Percentiles rank a stretch among this genome's conserved stretches.
These are phyloP conservation scores for Talaromyces sp. DNA, from an alignment of 2,329 filamentous ascomycete species.

Conservation along the genomic window DNA sequence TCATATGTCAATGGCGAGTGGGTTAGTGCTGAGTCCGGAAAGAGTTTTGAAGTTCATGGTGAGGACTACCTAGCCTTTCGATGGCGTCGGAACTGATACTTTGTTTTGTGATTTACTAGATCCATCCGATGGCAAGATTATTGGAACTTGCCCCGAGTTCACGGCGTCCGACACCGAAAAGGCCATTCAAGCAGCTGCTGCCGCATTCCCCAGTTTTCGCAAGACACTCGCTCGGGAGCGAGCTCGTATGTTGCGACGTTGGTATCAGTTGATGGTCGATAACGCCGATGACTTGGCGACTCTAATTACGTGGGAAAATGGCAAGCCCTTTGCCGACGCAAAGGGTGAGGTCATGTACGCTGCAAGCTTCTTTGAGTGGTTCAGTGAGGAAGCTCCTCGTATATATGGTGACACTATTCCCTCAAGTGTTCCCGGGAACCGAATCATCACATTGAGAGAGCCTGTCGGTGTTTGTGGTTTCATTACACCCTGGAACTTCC, in stretches of 20 bases:
- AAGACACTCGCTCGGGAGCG: constrained; percentile 60
- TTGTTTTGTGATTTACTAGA: constrained; percentile 49
- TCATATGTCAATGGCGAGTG: constrained; percentile 91
- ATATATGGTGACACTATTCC: constrained; percentile 60
- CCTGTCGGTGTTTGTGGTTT: constrained; percentile 65
- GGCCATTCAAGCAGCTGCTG: constrained; percentile 78
- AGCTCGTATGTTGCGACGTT: constrained; percentile 59
- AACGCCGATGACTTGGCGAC: constrained; percentile 63
- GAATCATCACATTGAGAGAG: constrained; percentile 61
- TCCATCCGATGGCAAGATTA: constrained; percentile 74
- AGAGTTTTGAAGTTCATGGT: constrained; percentile 86
- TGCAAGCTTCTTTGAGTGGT: constrained; percentile 61
- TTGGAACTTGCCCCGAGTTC: constrained; percentile 81
- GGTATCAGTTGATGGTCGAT: constrained; percentile 64
- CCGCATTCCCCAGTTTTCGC: constrained; percentile 62
- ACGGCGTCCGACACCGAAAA: constrained; percentile 69
- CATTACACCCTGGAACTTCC: constrained; percentile 66
- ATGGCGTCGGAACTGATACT: background rate
- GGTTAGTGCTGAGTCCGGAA: constrained; percentile 76
- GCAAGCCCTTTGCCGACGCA: constrained; percentile 61
- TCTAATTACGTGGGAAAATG: constrained; percentile 67
- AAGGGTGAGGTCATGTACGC: constrained; percentile 58
- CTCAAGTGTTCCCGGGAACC: constrained; percentile 56
- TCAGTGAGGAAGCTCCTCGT: constrained; percentile 59
- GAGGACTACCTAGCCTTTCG: constrained; percentile 22